Percentiles rank a stretch among this genome's conserved stretches.
phyloP scores from a whole-genome alignment of 2,329 filamentous ascomycete species.

The Aspergillus eucalypticola region DNA sequence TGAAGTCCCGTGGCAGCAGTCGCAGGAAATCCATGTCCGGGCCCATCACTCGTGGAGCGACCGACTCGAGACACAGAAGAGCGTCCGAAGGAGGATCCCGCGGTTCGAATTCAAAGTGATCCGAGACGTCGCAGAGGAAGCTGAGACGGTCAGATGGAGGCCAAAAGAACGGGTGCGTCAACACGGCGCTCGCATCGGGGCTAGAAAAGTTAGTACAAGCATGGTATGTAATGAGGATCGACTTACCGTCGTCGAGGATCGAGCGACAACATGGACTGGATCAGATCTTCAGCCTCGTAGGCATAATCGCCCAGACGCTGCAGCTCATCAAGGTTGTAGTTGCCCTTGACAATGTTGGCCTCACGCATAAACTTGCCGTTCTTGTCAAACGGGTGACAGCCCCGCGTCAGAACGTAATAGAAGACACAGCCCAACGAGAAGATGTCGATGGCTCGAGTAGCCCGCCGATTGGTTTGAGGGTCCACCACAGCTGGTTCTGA shows the following conservation, averaged over 20 bases:
- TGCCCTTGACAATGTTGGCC: constrained; percentile 92
- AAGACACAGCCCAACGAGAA: constrained; percentile 98
- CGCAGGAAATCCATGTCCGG: constrained; percentile 75
- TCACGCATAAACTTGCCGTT: constrained; percentile 94
- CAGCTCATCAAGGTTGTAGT: constrained; percentile 69
- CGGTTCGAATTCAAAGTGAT: constrained; percentile 91
- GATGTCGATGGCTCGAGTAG: constrained; percentile 94
- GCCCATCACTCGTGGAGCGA: constrained; percentile 45
- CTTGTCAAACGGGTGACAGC: constrained; percentile 89
- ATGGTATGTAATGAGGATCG: not conserved
- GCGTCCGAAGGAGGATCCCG: constrained; percentile 75
- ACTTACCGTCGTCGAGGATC: constrained; percentile 61
- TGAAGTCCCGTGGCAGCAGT: constrained; percentile 74
- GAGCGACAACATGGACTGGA: constrained; percentile 73
- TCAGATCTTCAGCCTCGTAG: constrained; percentile 83
- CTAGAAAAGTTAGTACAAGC: constrained; percentile 25
- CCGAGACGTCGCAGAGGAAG: constrained; percentile 95
- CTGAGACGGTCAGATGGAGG: constrained; percentile 79
- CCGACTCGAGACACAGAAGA: constrained; percentile 60
- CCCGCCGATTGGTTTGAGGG: constrained; percentile 67
- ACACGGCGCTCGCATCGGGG: constrained; percentile 74
- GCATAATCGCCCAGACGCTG: constrained; percentile 79
- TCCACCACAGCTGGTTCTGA: constrained; percentile 56
- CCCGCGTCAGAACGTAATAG: constrained; percentile 95
- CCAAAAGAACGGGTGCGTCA: constrained; percentile 98